Conservation (phyloP, 2,329 filamentous ascomycete species). For the Diaporthe sp. region DNA sequence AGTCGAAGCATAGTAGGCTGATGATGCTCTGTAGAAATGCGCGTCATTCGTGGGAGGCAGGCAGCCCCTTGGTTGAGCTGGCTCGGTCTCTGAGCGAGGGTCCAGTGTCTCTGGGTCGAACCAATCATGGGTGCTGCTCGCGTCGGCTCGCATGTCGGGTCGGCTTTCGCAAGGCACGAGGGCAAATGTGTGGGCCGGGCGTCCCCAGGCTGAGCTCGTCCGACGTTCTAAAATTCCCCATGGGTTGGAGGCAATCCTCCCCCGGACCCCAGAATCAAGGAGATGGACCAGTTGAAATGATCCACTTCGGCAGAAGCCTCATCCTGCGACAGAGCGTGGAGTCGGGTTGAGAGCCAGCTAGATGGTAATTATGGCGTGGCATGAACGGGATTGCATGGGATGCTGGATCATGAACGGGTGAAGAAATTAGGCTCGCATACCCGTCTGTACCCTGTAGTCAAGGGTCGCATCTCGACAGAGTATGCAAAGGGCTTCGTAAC, state of each 20-base stretch:
- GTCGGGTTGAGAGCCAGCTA: slow-evolving; percentile 1
- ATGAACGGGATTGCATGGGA: slow-evolving; percentile 13
- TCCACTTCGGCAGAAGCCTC: slow-evolving; percentile 18
- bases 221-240: slow-evolving; percentile 25
- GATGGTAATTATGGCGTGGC: background rate
- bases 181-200: background rate
- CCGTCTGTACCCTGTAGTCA: slow-evolving; percentile 3
- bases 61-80: background rate
- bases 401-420: background rate
- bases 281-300: slow-evolving; percentile 4
- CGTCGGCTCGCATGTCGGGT: slow-evolving; percentile 23
- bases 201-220: background rate
- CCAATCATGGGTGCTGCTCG: background rate
- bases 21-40: slow-evolving; percentile 3
- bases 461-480: slow-evolving; percentile 21
- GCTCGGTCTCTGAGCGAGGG: background rate
- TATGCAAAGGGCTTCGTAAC: slow-evolving; percentile 15
- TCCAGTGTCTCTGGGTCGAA: background rate
- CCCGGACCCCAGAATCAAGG: slow-evolving; percentile 25
- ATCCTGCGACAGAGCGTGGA: background rate
- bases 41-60: background rate
- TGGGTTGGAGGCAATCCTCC: slow-evolving; percentile 13
- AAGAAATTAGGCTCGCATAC: background rate
- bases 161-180: background rate
- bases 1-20: background rate